Evolutionary conservation across 192 early-diverging fungal genomes (phyloP).

Genomic region (Coemansia sp.): DNA sequence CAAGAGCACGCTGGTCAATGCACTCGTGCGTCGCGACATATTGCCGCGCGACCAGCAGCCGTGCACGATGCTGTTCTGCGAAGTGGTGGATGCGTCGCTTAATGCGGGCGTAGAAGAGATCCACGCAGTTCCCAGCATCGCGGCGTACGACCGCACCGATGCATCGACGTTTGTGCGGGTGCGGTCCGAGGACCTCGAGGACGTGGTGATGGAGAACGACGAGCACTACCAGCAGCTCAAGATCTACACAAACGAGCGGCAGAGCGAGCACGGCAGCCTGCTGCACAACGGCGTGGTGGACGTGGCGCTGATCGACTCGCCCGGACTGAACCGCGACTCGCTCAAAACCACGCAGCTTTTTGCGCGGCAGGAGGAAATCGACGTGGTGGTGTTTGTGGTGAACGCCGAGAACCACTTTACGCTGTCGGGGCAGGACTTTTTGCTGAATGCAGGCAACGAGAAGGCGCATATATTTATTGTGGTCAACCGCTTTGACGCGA

Average conservation of each 20-base stretch:
- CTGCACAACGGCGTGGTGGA: conserved; percentile 96
- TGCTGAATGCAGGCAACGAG: conserved; percentile 95
- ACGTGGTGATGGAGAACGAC: conserved; percentile 80
- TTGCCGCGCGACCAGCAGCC: conserved; percentile 97
- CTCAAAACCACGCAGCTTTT: conserved; percentile 96
- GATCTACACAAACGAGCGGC: conserved; percentile 71
- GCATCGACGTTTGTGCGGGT: conserved; percentile 69
- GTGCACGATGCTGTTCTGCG: conserved; percentile 93
- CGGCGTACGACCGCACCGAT: conserved; percentile 68
- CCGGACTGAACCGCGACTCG: conserved; percentile 96
- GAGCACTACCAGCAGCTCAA: conserved; percentile 84
- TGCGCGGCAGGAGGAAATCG: conserved; percentile 98
- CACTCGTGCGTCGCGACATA: conserved; percentile 84
- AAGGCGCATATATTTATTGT: conserved; percentile 99
- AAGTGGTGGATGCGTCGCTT: conserved; percentile 89
- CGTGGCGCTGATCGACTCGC: conserved; percentile 96
- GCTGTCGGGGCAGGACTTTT: conserved; percentile 93
- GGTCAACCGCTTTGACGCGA: conserved; percentile 95
- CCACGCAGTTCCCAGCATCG: conserved; percentile 78
- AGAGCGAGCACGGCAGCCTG: conserved; percentile 62
- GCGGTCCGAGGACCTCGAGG: conserved; percentile 71
- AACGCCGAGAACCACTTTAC: conserved; percentile 99
- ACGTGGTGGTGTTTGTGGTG: conserved; percentile 98
- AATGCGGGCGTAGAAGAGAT: conserved; percentile 90
- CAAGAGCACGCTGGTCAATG: conserved; percentile 97